Percentiles rank a stretch among this genome's conserved stretches.
These are phyloP conservation scores for Barnettozyma sucrosica DNA, from an alignment of 805 yeast species.

Conservation along the genomic window DNA sequence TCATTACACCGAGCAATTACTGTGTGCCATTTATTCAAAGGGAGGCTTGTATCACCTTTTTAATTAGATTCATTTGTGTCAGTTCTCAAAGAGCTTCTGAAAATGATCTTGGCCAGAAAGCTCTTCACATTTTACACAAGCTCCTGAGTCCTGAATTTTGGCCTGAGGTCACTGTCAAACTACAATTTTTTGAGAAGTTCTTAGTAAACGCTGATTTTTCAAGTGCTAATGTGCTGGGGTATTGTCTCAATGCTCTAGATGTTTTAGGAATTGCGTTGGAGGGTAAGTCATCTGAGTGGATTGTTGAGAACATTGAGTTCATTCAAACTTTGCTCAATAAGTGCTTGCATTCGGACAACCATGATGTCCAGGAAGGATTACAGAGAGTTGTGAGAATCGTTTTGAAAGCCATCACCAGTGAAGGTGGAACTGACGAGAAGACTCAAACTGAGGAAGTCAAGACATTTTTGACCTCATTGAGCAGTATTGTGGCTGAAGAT, in stretches of 20 bases:
- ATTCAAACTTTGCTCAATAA: conserved; percentile 74
- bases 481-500: conserved; percentile 73
- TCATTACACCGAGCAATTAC: conserved; percentile 44
- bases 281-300: conserved; percentile 76
- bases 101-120: conserved; percentile 73
- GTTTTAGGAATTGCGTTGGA: conserved; percentile 79
- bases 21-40: conserved; percentile 70
- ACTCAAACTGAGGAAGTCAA: conserved; percentile 58
- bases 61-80: conserved; percentile 83
- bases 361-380: conserved; percentile 79
- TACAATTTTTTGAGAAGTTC: conserved; percentile 84
- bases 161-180: conserved; percentile 85
- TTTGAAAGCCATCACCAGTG: conserved; percentile 55
- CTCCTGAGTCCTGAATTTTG: conserved; percentile 69
- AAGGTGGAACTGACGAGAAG: conserved; percentile 39
- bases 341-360: conserved; percentile 75
- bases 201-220: conserved; percentile 71
- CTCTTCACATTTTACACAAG: conserved; percentile 69
- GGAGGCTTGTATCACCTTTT: conserved; percentile 85
- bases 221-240: conserved; percentile 63
- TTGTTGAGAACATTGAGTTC: conserved; percentile 59
- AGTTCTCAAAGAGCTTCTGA: conserved; percentile 82
- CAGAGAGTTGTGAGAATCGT: conserved; percentile 71
- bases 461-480: conserved; percentile 53
- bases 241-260: conserved; percentile 85